phyloP scores from a whole-genome alignment of 331 rosid genomes.

The Saraca asoca region DNA sequence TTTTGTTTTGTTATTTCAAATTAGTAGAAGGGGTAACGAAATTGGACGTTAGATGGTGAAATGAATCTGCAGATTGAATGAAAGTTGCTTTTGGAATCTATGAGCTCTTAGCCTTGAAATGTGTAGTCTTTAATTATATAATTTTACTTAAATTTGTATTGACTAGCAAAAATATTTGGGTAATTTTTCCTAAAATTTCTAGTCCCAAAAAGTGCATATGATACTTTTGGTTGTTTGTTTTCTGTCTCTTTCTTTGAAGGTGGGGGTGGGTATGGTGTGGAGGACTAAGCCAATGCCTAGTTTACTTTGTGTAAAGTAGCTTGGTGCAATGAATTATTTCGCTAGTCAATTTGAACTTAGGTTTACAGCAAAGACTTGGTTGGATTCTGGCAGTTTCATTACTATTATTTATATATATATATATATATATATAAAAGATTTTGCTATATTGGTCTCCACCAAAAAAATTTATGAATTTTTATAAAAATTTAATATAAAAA shows the following conservation, averaged over 20 bases:
- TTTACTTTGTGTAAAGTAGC: slow-evolving; percentile 24
- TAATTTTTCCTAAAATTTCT: slow-evolving; percentile 20
- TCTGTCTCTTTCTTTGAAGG: slow-evolving; percentile 25
- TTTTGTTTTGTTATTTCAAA: too few relatives aligned
- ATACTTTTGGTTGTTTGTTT: slow-evolving; percentile 34
- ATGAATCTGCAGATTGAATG: too few relatives aligned
- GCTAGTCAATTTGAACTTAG: slow-evolving; percentile 33
- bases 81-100: too few relatives aligned
- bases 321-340: background rate
- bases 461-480: too few relatives aligned
- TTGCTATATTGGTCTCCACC: too few relatives aligned
- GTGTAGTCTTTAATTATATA: background rate
- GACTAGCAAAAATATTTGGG: slow-evolving; percentile 13
- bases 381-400: slow-evolving; percentile 26
- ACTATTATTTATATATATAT: too few relatives aligned
- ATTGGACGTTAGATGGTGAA: too few relatives aligned
- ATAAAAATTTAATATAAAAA: too few relatives aligned
- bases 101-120: background rate
- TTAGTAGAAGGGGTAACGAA: too few relatives aligned
- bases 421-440: too few relatives aligned
- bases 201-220: slow-evolving; percentile 20
- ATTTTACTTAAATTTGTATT: background rate
- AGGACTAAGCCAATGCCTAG: slow-evolving; percentile 10
- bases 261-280: slow-evolving; percentile 41
- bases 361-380: slow-evolving; percentile 27